Conservation (phyloP, 2,329 filamentous ascomycete species). For the Rhynchosporium secalis region DNA sequence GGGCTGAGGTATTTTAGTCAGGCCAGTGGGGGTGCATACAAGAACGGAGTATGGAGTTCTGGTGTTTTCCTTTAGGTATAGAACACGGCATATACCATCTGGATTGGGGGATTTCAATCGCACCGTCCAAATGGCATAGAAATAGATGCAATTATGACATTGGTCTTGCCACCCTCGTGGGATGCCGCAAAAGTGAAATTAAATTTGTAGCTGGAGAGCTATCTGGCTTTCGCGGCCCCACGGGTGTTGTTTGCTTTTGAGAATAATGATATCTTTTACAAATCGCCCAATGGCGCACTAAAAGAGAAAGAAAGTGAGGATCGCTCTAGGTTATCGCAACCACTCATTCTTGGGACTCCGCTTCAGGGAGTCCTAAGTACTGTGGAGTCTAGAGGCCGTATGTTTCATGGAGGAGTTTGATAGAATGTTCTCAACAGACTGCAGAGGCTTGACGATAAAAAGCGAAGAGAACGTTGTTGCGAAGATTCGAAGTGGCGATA, state of each 20-base stretch:
- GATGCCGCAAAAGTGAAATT: background rate
- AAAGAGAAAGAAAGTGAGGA: too few species aligned
- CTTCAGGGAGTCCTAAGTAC: too few species aligned
- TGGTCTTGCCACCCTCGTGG: background rate
- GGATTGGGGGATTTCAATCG: background rate
- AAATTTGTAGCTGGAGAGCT: background rate
- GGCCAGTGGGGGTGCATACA: background rate
- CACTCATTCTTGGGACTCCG: too few species aligned
- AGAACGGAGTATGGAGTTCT: background rate
- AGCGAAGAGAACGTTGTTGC: too few species aligned
- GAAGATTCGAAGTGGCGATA: too few species aligned
- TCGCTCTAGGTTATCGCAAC: too few species aligned
- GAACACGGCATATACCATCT: background rate
- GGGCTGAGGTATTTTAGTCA: slow-evolving; percentile 1
- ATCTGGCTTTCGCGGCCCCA: background rate
- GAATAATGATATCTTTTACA: background rate
- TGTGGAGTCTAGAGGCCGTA: too few species aligned
- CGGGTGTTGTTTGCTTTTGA: background rate
- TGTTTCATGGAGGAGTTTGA: too few species aligned
- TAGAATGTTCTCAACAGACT: too few species aligned
- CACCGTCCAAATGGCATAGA: background rate
- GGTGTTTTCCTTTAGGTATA: background rate
- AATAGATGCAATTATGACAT: background rate
- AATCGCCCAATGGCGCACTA: background rate
- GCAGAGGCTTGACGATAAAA: too few species aligned